Evolutionary conservation across 192 early-diverging fungal species (phyloP).

Genomic region (Kickxella alabastrina): DNA sequence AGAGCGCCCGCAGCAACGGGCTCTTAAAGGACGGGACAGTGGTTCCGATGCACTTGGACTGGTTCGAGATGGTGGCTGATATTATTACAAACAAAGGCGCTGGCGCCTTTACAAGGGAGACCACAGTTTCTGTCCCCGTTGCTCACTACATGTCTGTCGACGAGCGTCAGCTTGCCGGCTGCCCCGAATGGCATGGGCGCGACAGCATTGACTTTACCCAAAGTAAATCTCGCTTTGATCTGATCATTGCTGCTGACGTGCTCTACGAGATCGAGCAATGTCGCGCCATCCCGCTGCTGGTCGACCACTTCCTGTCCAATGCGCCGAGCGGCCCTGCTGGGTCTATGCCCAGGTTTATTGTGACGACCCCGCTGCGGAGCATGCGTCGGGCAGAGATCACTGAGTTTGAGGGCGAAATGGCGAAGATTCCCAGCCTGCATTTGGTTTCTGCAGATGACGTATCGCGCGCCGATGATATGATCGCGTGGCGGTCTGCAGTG

Average conservation of each 20-base stretch:
- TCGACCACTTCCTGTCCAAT: slow-evolving; percentile 12
- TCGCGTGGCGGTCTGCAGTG: slow-evolving; percentile 1
- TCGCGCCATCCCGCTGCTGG: slow-evolving; percentile 12
- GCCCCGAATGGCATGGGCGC: not conserved
- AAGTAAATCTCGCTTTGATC: slow-evolving; percentile 5
- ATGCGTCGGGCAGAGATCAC: slow-evolving; percentile 13
- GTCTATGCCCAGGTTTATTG: slow-evolving; percentile 7
- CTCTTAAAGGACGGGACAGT: too few relatives aligned
- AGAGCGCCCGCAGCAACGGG: too few relatives aligned
- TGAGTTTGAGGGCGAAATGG: slow-evolving; percentile 22
- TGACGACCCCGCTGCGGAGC: slow-evolving; percentile 9
- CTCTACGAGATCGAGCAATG: slow-evolving; percentile 27
- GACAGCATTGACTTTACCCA: not conserved
- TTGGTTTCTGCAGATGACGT: slow-evolving; percentile 7
- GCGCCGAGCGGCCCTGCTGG: too few relatives aligned
- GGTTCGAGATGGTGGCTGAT: too few relatives aligned
- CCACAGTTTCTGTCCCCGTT: not conserved
- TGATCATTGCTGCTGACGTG: slow-evolving; percentile 25
- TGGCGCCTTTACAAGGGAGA: too few relatives aligned
- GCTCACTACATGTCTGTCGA: not conserved
- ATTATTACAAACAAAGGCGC: too few relatives aligned
- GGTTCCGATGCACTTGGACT: too few relatives aligned
- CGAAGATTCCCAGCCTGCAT: slow-evolving; percentile 1
- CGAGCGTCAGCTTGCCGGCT: not conserved
- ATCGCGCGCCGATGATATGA: slow-evolving; percentile 8